Base-by-base conservation (phyloP, 441 rosid species). In the California macrophylla region DNA sequence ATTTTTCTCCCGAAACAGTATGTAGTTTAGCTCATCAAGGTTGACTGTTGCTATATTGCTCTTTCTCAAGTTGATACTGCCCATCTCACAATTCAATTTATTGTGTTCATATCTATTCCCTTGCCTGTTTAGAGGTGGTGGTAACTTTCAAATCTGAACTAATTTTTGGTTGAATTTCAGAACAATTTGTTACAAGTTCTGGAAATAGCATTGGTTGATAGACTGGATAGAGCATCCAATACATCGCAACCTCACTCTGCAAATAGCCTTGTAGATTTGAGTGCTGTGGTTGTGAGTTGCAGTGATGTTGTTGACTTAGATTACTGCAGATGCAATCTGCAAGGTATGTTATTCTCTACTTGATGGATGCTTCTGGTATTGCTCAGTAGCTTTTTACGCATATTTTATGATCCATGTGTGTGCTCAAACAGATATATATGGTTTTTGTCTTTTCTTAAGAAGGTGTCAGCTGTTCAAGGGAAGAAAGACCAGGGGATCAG, bases 201-300 rank as follows among this genome's bases (percentile, higher is more conserved):
- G 93, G 98, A 96, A 87, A 77, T 86, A 73, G 89, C 89, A 72
- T 80, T 88, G 83, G 79, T 84, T 76, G 88, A 84, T 79, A 85
- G 82, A 77, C 73, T 77, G 20, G 95, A 90, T 75, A 89, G 81
- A 83, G 71, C 73, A 20, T 78, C 78, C 77, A 85, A 84, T 71
- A 66, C 78, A 24, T 56, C 77, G 68, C 86, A 80, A 28, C 74
- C 83, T 75, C 78, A 79, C 80, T 76, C 88, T 74, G 81, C 83
- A 30, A 83, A 81, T 77, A 80, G 82, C 81, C 86, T 85, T 80
- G 74, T 80, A 60, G 84, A 90, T 73, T 80, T 90, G 71, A 82
- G 84, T 81, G 82, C 84, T 21, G 68, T 66, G 40, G 78, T 79
- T 85, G 81, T 91, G 69, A 77, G 74, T 73, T 78, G 79, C 76